A percentile compares a stretch with the other conserved stretches of the same genome.
phyloP scores from a whole-genome alignment of 2,329 filamentous ascomycete genomes.

The Periconia sp. region DNA sequence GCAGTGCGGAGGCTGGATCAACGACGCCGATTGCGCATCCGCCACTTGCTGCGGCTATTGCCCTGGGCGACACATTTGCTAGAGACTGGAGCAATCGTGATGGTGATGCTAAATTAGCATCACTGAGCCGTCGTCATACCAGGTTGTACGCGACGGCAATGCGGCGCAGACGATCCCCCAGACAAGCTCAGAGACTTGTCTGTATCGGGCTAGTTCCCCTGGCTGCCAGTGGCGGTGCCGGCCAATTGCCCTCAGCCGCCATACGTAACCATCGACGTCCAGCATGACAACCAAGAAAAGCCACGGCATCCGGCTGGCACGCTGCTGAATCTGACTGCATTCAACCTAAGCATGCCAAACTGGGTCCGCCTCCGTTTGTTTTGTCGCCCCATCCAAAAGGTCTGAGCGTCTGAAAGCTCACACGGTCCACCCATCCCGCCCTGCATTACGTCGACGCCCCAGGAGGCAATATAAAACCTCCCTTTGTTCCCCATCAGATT shows the following conservation, averaged over 20 bases:
- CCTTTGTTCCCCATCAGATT: background rate
- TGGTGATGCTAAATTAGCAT: background rate
- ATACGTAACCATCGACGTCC: constrained; percentile 16
- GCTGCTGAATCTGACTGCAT: background rate
- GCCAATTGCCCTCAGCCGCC: background rate
- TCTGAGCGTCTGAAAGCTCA: background rate
- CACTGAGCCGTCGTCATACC: constrained; percentile 4
- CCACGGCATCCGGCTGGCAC: no score
- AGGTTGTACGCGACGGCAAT: background rate
- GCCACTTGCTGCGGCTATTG: background rate
- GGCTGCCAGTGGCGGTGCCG: no score
- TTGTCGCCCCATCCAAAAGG: background rate
- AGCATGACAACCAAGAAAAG: constrained; percentile 12
- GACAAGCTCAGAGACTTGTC: constrained; percentile 3
- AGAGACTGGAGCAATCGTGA: background rate
- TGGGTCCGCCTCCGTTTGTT: constrained; percentile 10
- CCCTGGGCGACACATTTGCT: background rate
- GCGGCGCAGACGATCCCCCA: constrained; percentile 8
- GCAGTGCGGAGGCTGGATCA: background rate
- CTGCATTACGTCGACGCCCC: constrained; percentile 8
- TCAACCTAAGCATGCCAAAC: background rate
- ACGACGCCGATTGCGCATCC: background rate
- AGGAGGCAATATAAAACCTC: constrained; percentile 4
- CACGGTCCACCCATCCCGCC: background rate
- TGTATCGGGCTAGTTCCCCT: background rate